A percentile compares a stretch with the other conserved stretches of the same genome.
Conservation (phyloP, 495 filamentous ascomycete genomes). For the Aspergillus taichungensis region DNA sequence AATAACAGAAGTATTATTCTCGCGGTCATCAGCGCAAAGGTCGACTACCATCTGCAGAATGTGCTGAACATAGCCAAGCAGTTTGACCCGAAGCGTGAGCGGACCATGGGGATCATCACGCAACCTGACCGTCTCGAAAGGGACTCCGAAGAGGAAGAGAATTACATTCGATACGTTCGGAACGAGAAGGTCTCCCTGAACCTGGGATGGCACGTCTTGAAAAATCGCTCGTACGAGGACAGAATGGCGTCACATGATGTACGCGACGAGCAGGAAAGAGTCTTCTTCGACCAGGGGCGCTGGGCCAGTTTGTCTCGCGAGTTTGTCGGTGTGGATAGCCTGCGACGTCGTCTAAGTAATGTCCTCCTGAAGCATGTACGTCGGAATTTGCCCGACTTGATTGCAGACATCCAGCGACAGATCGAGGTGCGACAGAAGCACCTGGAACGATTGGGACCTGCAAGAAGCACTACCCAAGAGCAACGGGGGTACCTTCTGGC, state of each 20-base stretch:
- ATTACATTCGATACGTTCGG: slow-evolving; percentile 44
- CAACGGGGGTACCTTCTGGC: slow-evolving; percentile 46
- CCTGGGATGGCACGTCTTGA: slow-evolving; percentile 63
- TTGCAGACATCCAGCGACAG: slow-evolving; percentile 21
- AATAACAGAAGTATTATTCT: slow-evolving; percentile 52
- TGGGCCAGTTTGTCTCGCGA: slow-evolving; percentile 26
- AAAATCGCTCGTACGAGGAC: slow-evolving; percentile 46
- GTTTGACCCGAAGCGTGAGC: slow-evolving; percentile 32
- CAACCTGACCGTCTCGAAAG: slow-evolving; percentile 33
- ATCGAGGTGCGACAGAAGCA: slow-evolving; percentile 9
- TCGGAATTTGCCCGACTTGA: slow-evolving; percentile 26
- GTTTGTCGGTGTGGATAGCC: slow-evolving; percentile 26
- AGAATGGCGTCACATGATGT: slow-evolving; percentile 11
- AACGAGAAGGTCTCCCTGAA: slow-evolving; percentile 55
- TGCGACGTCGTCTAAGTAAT: slow-evolving; percentile 31
- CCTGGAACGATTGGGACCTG: slow-evolving; percentile 40
- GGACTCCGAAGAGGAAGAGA: slow-evolving; percentile 31
- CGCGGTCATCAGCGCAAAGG: slow-evolving; percentile 48
- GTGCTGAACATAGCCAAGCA: slow-evolving; percentile 33
- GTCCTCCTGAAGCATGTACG: slow-evolving; percentile 34
- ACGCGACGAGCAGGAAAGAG: slow-evolving; percentile 20
- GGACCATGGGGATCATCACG: slow-evolving; percentile 47
- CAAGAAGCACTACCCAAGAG: slow-evolving; percentile 38
- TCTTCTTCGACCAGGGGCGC: slow-evolving; percentile 23
- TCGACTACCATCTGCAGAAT: slow-evolving; percentile 41